A percentile compares a stretch with the other conserved stretches of the same genome.
These are phyloP conservation scores for Fusarium lateritium DNA, from an alignment of 2,329 filamentous ascomycete genomes.

Conservation along the genomic window DNA sequence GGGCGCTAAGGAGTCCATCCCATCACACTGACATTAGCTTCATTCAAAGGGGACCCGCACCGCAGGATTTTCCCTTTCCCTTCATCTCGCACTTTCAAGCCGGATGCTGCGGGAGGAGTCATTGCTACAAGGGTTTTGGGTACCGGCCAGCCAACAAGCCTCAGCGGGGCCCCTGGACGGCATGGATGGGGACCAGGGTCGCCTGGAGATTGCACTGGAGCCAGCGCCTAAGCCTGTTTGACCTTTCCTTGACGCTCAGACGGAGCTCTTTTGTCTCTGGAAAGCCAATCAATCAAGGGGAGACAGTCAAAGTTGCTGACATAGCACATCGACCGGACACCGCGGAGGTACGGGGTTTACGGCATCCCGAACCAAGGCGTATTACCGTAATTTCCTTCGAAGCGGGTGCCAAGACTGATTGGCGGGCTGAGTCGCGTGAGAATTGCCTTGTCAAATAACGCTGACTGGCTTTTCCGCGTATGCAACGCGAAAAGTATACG, in stretches of 20 bases:
- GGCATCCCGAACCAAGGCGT: conserved; percentile 43
- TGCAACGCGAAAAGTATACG: conserved; percentile 14
- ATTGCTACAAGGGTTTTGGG: conserved; percentile 45
- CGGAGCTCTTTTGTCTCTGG: conserved; percentile 32
- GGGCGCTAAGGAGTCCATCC: conserved; percentile 37
- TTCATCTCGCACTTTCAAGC: conserved; percentile 27
- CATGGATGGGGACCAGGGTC: conserved; percentile 35
- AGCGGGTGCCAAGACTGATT: conserved; percentile 43
- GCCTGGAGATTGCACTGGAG: conserved; percentile 49
- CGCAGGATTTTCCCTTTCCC: conserved; percentile 36
- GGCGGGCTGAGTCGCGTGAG: conserved; percentile 46
- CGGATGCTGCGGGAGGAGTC: conserved; percentile 51
- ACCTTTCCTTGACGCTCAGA: conserved; percentile 42
- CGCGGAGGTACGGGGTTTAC: conserved; percentile 49
- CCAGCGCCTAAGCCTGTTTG: conserved; percentile 43
- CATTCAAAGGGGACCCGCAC: conserved; percentile 25
- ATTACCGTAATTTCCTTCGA: conserved; percentile 49
- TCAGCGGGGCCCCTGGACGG: conserved; percentile 35
- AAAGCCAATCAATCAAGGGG: conserved; percentile 36
- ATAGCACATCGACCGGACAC: conserved; percentile 31
- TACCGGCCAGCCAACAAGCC: conserved; percentile 44
- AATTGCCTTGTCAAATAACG: conserved; percentile 28
- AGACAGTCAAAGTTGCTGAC: conserved; percentile 43
- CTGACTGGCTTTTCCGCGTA: conserved; percentile 34
- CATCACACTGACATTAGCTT: conserved; percentile 35